Percentiles rank a stretch among this genome's conserved stretches.
phyloP scores from a whole-genome alignment of 441 rosid species.

The Omphalea diandra region DNA sequence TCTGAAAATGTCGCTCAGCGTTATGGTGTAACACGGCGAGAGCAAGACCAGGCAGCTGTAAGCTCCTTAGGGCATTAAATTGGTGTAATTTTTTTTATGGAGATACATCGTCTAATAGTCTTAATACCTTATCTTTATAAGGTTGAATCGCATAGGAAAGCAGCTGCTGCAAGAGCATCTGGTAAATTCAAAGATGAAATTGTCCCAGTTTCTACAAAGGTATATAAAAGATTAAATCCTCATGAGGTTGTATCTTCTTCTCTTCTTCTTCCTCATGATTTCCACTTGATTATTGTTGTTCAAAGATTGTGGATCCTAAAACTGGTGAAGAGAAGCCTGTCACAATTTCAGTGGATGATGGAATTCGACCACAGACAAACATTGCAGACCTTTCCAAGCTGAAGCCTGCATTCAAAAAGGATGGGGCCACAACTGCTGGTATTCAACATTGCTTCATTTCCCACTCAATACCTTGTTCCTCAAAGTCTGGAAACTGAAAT shows the following conservation, averaged over 20 bases:
- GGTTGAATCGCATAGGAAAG: conserved; percentile 97
- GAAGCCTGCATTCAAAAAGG: conserved; percentile 85
- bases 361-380: conserved; percentile 71
- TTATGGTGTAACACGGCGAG: conserved; percentile 80
- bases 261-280: not conserved
- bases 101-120: not conserved
- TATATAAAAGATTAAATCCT: conserved; percentile 25
- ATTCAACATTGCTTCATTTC: conserved; percentile 16
- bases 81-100: conserved; percentile 6
- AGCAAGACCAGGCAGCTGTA: conserved; percentile 97
- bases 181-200: conserved; percentile 96
- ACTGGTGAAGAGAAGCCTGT: conserved; percentile 78
- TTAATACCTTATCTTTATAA: conserved; percentile 30
- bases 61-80: conserved; percentile 28
- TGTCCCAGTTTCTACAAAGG: conserved; percentile 88
- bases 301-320: conserved; percentile 85
- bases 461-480: not conserved
- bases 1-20: conserved; percentile 96
- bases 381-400: conserved; percentile 63
- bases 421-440: conserved; percentile 97
- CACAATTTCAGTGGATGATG: conserved; percentile 80
- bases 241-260: not conserved
- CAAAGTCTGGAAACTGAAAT: conserved; percentile 6
- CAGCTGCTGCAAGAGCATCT: conserved; percentile 81
- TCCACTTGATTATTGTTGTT: conserved; percentile 17